Evolutionary conservation across 257 asterid species (phyloP).

Genomic region (Capsicum chinense): DNA sequence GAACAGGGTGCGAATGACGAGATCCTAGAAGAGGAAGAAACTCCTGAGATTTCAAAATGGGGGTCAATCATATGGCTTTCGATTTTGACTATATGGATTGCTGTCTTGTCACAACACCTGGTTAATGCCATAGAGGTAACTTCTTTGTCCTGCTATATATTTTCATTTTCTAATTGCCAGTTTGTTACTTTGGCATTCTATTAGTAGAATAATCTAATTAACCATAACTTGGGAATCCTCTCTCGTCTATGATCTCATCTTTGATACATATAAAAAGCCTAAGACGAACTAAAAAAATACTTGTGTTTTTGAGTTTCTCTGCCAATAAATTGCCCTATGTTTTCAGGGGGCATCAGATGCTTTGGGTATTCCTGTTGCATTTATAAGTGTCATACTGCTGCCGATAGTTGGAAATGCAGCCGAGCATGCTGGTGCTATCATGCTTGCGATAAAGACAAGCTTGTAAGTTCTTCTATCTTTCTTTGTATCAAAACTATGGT

Average conservation of each 20-base stretch:
- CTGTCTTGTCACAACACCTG: conserved; percentile 70
- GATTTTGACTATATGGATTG: conserved; percentile 62
- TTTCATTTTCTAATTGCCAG: background rate
- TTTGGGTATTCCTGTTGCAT: conserved; percentile 77
- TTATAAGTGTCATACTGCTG: conserved; percentile 81
- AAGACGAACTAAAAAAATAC: background rate
- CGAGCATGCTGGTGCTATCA: conserved; percentile 84
- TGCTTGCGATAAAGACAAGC: conserved; percentile 92
- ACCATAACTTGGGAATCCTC: background rate
- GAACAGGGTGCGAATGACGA: conserved; percentile 50
- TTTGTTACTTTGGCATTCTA: conserved; percentile 1
- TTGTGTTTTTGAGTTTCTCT: background rate
- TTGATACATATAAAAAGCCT: background rate
- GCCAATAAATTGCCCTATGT: background rate
- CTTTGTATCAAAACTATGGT: background rate
- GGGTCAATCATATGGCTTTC: conserved; percentile 71
- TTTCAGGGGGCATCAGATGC: conserved; percentile 82
- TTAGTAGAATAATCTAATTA: background rate
- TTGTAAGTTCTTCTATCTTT: conserved; percentile 50
- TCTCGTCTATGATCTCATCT: background rate
- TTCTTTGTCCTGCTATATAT: conserved; percentile 8
- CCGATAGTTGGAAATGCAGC: conserved; percentile 93
- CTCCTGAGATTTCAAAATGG: conserved; percentile 68
- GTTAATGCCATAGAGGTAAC: conserved; percentile 79
- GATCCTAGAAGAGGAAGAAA: conserved; percentile 60